Percentiles rank a stretch among this genome's conserved stretches.
phyloP scores from a whole-genome alignment of 371 early-diverging fungal genomes.

The Mortierella sp. region DNA sequence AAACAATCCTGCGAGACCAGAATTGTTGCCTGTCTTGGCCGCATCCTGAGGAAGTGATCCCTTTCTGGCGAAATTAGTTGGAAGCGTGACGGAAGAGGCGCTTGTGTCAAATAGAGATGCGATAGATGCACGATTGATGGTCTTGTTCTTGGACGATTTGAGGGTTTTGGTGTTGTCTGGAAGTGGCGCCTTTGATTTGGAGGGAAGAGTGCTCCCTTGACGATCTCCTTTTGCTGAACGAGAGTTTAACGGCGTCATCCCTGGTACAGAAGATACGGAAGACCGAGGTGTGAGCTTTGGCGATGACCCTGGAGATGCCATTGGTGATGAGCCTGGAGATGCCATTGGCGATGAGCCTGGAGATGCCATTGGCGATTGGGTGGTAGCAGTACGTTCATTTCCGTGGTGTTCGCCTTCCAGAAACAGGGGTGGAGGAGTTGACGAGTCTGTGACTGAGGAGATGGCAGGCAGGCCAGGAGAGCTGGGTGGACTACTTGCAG shows the following conservation, averaged over 20 bases:
- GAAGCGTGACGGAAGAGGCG: slow-evolving; percentile 48
- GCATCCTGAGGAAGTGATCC: slow-evolving; percentile 45
- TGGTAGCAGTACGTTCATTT: background rate
- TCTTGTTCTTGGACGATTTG: slow-evolving; percentile 43
- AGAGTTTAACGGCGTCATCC: background rate
- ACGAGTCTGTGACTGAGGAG: slow-evolving; percentile 11
- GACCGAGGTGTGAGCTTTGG: slow-evolving; percentile 28
- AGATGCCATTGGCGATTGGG: slow-evolving; percentile 35
- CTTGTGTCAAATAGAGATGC: slow-evolving; percentile 43
- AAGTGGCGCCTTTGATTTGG: slow-evolving; percentile 19
- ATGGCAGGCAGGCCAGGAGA: slow-evolving; percentile 48
- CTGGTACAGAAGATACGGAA: slow-evolving; percentile 12
- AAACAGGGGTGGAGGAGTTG: slow-evolving; percentile 11
- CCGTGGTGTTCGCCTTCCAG: slow-evolving; percentile 12
- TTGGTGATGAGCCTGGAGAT: slow-evolving; percentile 20
- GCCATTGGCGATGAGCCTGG: slow-evolving; percentile 33
- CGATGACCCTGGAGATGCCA: slow-evolving; percentile 41
- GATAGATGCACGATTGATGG: slow-evolving; percentile 38
- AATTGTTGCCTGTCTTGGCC: slow-evolving; percentile 8
- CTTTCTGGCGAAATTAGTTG: slow-evolving; percentile 54
- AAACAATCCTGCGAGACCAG: slow-evolving; percentile 47
- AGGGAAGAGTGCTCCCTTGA: slow-evolving; percentile 2
- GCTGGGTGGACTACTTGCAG: slow-evolving; percentile 47
- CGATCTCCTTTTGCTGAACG: slow-evolving; percentile 24
- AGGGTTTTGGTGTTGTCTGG: slow-evolving; percentile 35